A percentile compares a stretch with the other conserved stretches of the same genome.
These are phyloP conservation scores for Veloboletus limbatus DNA, from an alignment of 1,284 basidiomycete genomes.

Conservation along the genomic window DNA sequence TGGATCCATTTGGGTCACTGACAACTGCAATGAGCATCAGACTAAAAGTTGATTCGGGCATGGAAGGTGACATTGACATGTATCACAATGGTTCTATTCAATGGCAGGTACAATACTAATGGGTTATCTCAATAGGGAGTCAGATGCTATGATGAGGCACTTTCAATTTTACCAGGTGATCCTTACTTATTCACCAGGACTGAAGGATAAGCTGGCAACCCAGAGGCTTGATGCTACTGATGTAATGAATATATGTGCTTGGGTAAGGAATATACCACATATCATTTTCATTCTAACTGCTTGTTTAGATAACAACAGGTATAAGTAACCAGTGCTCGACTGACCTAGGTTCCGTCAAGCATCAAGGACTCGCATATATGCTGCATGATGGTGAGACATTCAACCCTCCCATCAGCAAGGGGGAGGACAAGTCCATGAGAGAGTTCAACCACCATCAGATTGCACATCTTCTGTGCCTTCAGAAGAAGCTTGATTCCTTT, in stretches of 20 bases:
- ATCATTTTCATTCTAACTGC: neutral
- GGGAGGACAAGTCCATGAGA: too few relatives aligned
- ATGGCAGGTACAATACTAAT: neutral
- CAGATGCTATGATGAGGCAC: too few relatives aligned
- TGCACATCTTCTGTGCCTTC: too few relatives aligned
- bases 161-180: neutral
- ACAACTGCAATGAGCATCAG: neutral
- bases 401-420: too few relatives aligned
- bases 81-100: too few relatives aligned
- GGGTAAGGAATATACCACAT: neutral
- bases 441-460: too few relatives aligned
- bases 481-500: too few relatives aligned
- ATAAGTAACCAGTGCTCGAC: neutral
- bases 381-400: too few relatives aligned
- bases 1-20: neutral
- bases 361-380: neutral
- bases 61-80: too few relatives aligned
- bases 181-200: neutral
- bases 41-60: too few relatives aligned
- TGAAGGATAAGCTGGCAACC: neutral
- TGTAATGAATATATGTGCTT: neutral
- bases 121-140: neutral
- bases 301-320: neutral
- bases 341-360: neutral
- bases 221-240: too few relatives aligned